Evolutionary conservation across 495 filamentous ascomycete genomes (phyloP).

Genomic region (Tuber magnatum): DNA sequence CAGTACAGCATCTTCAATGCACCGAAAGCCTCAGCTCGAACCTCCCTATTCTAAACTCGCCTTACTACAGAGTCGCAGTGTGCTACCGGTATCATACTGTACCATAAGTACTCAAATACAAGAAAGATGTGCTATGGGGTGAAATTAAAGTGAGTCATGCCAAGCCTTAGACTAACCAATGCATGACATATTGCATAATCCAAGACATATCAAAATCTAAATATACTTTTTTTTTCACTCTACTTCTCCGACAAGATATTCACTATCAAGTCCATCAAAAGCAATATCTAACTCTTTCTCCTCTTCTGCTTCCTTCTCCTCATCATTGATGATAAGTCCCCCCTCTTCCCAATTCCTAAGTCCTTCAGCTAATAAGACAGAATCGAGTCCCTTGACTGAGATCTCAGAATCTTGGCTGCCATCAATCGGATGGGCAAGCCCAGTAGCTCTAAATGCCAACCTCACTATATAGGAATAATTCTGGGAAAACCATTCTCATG

Average conservation of each 20-base stretch:
- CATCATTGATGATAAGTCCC: not conserved
- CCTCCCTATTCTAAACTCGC: too few relatives aligned
- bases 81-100: too few relatives aligned
- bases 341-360: not conserved
- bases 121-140: too few relatives aligned
- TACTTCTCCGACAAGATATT: not conserved
- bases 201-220: too few relatives aligned
- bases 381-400: not conserved
- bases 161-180: too few relatives aligned
- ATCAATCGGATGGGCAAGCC: not conserved
- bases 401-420: not conserved
- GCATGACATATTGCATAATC: too few relatives aligned
- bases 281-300: not conserved
- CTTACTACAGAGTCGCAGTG: too few relatives aligned
- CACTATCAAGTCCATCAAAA: not conserved
- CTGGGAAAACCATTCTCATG: not conserved
- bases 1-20: too few relatives aligned
- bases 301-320: not conserved
- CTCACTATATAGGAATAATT: not conserved
- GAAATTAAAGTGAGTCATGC: too few relatives aligned
- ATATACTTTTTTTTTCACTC: not conserved
- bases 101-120: too few relatives aligned
- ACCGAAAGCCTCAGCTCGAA: too few relatives aligned
- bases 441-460: not conserved
- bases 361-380: not conserved